Base-by-base conservation (phyloP, 352 stramenopile genomes). In the Phytophthora cryptogea region DNA sequence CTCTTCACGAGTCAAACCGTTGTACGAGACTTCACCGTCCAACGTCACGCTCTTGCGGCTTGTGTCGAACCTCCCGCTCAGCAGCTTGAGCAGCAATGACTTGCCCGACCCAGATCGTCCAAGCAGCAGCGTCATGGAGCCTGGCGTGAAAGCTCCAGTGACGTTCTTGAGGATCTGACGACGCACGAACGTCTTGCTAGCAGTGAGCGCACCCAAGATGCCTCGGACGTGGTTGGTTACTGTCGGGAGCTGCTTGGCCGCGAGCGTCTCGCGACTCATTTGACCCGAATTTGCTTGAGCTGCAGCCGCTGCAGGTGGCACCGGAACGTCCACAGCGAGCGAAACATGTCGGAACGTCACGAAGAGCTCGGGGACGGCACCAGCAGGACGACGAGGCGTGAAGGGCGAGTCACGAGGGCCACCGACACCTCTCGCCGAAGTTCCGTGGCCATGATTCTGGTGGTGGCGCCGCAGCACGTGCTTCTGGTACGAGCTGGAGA, bases 101-200 rank as follows among this genome's bases (percentile, higher is more conserved):
- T 83, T 87, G 54, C 77, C 77, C 3, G 72, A 75, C 32, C 72
- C 70, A 1, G 77, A 78, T 5, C 68, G 66, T 30, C 77, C 77
- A 9, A 87, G 64, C 33, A 87, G n/a, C 40, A 87, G 52, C 40
- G 71, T 82, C 68, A 80, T 80, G 8, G 70, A 73, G 33, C 62
- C 66, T 47, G 66, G 67, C n/a, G 59, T 47, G 80, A 85, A 79
- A 3, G 48, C 51, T 11, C 65, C 67, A 26, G 63, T 78, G 26
- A 79, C 51, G 36, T 76, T 76, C 33, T 76, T 76, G 36, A 82
- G 46, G 23, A 81, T 77, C 41, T 80, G 61, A 17, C 76, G 70
- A 57, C 58, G 66, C 13, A 74, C 64, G 17, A 76, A 70, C 36
- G 61, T 67, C 59, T 78, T 83, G 48, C 66, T 75, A 23, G 55